Conservation (phyloP, 345 rosid species). For the Firmiana major region DNA sequence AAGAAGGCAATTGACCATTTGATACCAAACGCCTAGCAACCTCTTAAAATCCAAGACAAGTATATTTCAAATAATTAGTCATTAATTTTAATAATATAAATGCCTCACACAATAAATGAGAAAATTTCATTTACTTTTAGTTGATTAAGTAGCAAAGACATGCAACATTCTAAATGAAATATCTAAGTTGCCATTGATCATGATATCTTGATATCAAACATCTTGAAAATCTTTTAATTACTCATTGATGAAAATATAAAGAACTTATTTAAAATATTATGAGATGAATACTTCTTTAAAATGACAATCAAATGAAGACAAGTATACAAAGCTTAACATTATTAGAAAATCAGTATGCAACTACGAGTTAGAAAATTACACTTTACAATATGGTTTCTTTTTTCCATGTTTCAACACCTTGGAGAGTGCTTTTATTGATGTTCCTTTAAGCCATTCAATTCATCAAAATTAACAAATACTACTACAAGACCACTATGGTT, state of each 20-base stretch:
- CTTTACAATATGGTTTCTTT: slow-evolving; percentile 62
- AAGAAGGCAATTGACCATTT: slow-evolving; percentile 36
- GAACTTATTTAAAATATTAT: not conserved
- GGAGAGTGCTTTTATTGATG: slow-evolving; percentile 70
- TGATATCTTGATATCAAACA: not conserved
- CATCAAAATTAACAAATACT: not conserved
- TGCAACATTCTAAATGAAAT: not conserved
- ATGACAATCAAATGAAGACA: not conserved
- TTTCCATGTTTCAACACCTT: slow-evolving; percentile 75
- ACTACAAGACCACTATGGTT: not conserved
- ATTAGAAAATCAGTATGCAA: not conserved
- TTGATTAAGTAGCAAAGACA: not conserved
- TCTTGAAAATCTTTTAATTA: not conserved
- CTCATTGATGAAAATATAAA: not conserved
- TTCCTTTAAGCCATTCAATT: slow-evolving; percentile 35
- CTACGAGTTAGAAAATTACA: slow-evolving; percentile 24
- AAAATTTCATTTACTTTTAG: not conserved
- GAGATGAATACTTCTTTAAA: not conserved
- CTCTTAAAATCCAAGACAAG: slow-evolving; percentile 40
- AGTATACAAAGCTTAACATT: not conserved
- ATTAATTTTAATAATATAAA: not conserved
- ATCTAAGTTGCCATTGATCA: not conserved
- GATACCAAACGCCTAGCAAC: slow-evolving; percentile 44
- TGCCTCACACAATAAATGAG: not conserved
- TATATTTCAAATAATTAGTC: not conserved